Evolutionary conservation across 2,329 filamentous ascomycete species (phyloP), one percentile per base, ranked within the genome.

Genomic region (Colletotrichum godetiae): DNA sequence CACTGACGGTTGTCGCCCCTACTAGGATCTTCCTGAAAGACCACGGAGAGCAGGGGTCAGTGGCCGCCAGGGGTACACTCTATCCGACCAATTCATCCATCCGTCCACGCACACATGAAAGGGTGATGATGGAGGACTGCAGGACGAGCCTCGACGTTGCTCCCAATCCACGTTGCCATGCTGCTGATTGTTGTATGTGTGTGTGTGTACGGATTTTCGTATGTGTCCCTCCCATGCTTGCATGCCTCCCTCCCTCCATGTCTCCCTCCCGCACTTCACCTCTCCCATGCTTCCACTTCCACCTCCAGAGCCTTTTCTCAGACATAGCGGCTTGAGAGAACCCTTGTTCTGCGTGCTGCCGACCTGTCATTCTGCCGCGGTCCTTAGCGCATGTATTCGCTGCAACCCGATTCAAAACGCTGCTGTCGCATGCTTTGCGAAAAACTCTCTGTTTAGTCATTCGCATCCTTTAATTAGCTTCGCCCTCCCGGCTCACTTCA

Each of bases 331-430:
- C 64, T 42, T 24, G 60, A 53, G 22, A 63, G 12, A 55, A 55
- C 52, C 42, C 68, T 63, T 68, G 66, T 69, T 24, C 53, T 72
- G 24, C n/a, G 24, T 62, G 35, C 62, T 72, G 64, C 58, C 65
- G 53, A 64, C 59, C 70, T 64, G 66, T 55, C 69, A 72, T 59
- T 69, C 66, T 72, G 69, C 55, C 59, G 59, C 53, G 37, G 58
- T n/a, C 37, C 69, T 69, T 69, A 55, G 69, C 69, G 52, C 59
- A 64, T 33, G 53, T 59, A 31, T 42, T 56, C 33, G 63, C 65
- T 52, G 49, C 35, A 57, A n/a, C 49, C 65, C 35, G 59, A 61
- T 42, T 52, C 69, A 69, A 73, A 72, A 73, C 59, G 46, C 42
- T 64, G 24, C 24, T 65, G 70, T 70, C 49, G 59, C 67, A 65